A percentile compares a stretch with the other conserved stretches of the same genome.
Conservation (phyloP, 2,329 filamentous ascomycete genomes). For the Sordariomycetes sp. region DNA sequence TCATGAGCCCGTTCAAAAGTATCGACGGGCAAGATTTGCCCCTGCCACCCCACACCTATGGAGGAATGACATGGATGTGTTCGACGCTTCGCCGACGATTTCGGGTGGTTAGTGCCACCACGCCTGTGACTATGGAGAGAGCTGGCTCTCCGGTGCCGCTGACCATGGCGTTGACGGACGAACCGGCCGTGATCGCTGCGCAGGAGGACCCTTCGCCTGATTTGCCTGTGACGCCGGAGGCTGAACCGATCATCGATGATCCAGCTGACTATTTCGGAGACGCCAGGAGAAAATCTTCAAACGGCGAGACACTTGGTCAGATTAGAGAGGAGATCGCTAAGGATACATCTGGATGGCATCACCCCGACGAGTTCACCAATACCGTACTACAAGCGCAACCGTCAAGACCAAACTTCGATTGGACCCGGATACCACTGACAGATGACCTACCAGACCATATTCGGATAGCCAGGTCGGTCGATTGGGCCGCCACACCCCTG, state of each 20-base stretch:
- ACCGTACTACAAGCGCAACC: conserved; percentile 26
- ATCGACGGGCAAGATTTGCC: conserved; percentile 42
- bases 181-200: conserved; percentile 15
- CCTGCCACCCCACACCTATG: conserved; percentile 49
- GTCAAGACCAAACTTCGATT: conserved; percentile 58
- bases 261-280: conserved; percentile 34
- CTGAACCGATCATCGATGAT: conserved; percentile 19
- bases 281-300: conserved; percentile 9
- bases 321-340: not conserved
- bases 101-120: conserved; percentile 55
- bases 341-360: conserved; percentile 11
- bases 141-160: conserved; percentile 28
- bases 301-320: not conserved
- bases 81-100: conserved; percentile 61
- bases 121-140: conserved; percentile 20
- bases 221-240: conserved; percentile 21
- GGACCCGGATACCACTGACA: conserved; percentile 62
- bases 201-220: conserved; percentile 23
- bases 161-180: conserved; percentile 24
- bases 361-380: conserved; percentile 33
- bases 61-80: conserved; percentile 59
- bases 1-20: conserved; percentile 44
- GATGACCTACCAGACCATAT: conserved; percentile 61
- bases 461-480: conserved; percentile 58
- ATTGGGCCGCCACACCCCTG: conserved; percentile 66